These are phyloP conservation scores for Backusella circina DNA, from an alignment of 192 early-diverging fungal genomes.

Conservation along the genomic window DNA sequence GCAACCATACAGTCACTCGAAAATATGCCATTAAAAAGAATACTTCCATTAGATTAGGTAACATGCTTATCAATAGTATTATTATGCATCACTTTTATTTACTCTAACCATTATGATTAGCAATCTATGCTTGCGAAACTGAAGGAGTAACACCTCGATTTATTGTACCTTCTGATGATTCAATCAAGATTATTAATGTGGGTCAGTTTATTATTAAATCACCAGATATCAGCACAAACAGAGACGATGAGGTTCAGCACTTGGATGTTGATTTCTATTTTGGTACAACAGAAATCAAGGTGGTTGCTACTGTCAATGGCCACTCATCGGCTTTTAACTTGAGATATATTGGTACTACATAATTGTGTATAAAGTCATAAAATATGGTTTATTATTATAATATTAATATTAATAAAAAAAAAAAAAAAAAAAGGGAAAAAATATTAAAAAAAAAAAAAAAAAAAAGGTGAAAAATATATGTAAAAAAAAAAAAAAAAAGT, in stretches of 20 bases:
- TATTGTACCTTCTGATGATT: background rate
- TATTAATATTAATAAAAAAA: background rate
- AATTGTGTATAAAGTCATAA: background rate
- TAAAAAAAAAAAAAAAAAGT: background rate
- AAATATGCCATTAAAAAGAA: constrained; percentile 1
- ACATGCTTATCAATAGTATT: background rate
- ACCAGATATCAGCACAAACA: background rate
- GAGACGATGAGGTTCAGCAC: background rate
- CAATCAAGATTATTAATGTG: background rate
- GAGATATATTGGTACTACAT: background rate
- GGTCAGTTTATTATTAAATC: background rate
- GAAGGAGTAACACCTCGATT: background rate
- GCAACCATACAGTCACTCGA: background rate
- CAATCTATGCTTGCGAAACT: background rate
- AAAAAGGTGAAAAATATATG: too few relatives aligned
- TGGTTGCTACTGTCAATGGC: background rate
- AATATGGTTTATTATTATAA: background rate
- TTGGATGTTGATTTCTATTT: background rate
- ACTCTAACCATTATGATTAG: background rate
- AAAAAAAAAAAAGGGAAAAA: background rate
- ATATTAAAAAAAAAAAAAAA: background rate
- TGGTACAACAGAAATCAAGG: background rate
- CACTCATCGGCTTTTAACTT: background rate
- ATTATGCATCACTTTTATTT: background rate
- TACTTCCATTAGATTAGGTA: background rate